Evolutionary conservation across 352 stramenopile species (phyloP).

Genomic region (Phytophthora vignae): DNA sequence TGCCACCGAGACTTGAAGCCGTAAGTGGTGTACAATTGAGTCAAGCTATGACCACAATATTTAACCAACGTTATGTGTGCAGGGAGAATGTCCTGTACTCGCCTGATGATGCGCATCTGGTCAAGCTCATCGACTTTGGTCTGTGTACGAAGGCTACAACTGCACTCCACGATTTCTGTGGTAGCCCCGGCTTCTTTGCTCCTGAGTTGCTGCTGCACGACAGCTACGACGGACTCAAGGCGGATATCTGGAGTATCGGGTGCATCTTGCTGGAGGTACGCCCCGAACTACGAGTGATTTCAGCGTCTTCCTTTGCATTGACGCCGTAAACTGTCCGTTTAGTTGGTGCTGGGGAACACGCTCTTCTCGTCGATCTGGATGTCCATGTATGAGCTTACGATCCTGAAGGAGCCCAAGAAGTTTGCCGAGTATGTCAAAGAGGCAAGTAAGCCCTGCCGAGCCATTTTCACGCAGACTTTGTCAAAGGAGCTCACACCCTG

Average conservation of each 20-base stretch:
- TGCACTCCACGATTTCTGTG: conserved; percentile 78
- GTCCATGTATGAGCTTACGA: conserved; percentile 79
- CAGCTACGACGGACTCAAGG: conserved; percentile 75
- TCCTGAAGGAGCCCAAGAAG: conserved; percentile 65
- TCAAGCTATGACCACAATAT: background rate
- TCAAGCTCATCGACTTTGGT: conserved; percentile 89
- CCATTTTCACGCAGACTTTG: background rate
- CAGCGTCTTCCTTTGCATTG: no score
- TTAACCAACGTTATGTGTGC: background rate
- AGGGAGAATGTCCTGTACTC: conserved; percentile 82
- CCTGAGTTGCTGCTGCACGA: conserved; percentile 79
- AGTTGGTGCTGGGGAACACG: conserved; percentile 82
- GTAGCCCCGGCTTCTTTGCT: conserved; percentile 86
- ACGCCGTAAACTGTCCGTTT: no score
- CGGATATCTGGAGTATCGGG: conserved; percentile 88
- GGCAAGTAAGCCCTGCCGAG: conserved; percentile 15
- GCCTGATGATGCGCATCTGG: conserved; percentile 37
- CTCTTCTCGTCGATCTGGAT: conserved; percentile 90
- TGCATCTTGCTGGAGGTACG: conserved; percentile 85
- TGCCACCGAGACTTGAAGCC: conserved; percentile 85
- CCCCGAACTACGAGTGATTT: no score
- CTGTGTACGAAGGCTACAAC: conserved; percentile 63
- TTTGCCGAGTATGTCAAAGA: conserved; percentile 54
- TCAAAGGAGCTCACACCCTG: background rate
- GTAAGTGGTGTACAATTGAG: conserved; percentile 32